Percentiles rank a stretch among this genome's conserved stretches.
Evolutionary conservation across 2,329 filamentous ascomycete species (phyloP).

Genomic region (Trichophaea hybrida): DNA sequence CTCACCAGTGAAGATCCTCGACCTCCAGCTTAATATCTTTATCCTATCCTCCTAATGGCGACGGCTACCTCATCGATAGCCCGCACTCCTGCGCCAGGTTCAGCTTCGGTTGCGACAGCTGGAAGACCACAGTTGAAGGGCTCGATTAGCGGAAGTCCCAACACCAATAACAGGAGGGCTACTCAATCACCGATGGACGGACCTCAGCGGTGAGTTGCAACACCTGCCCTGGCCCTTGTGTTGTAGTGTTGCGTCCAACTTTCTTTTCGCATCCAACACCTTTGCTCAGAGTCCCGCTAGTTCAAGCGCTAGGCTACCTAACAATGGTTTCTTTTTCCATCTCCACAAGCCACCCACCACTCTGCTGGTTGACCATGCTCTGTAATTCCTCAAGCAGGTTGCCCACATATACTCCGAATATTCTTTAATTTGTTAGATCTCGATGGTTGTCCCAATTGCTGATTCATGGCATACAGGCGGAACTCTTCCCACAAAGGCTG

Average conservation of each 20-base stretch:
- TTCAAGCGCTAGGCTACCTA: neutral
- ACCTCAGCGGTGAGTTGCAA: constrained; percentile 18
- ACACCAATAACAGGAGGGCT: constrained; percentile 17
- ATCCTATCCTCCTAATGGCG: constrained; percentile 10
- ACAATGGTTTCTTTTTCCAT: constrained; percentile 3
- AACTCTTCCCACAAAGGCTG: constrained; percentile 20
- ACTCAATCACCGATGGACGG: constrained; percentile 22
- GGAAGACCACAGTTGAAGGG: constrained; percentile 20
- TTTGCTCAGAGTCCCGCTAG: neutral
- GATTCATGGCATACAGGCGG: constrained; percentile 10
- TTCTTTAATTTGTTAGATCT: neutral
- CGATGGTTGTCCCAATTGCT: neutral
- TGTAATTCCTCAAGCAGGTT: neutral
- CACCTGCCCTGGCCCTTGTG: neutral
- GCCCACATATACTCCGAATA: neutral
- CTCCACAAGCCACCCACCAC: neutral
- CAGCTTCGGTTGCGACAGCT: constrained; percentile 5
- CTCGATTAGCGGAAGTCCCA: constrained; percentile 16
- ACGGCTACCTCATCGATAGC: constrained; percentile 21
- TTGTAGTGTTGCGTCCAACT: neutral
- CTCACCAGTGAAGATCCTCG: neutral
- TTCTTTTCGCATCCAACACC: neutral
- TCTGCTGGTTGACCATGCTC: neutral
- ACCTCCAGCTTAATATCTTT: neutral
- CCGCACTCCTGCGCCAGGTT: constrained; percentile 13